Evolutionary conservation across 2,329 filamentous ascomycete species (phyloP), one percentile per base, ranked within the genome.

Genomic region (Sclerotinia trifoliorum): DNA sequence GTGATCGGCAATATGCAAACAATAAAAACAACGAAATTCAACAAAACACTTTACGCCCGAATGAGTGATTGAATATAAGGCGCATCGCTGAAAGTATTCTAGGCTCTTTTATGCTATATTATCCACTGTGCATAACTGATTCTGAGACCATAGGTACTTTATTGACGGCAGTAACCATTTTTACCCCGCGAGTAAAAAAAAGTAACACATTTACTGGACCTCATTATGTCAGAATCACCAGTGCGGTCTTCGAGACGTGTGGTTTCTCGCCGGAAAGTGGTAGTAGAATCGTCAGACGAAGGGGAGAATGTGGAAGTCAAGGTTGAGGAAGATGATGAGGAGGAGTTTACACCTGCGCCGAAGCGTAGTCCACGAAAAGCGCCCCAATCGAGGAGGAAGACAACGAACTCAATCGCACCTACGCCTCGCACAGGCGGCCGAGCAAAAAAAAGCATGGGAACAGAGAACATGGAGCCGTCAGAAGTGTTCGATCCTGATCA

Each of bases 221-320:
- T 29, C 51, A 48, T 46, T 8, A 71, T 68, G 44, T 75, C 74
- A 5, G 76, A 76, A 73, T 75, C 77, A n/a, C 75, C 82, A 46
- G 79, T 83, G 57, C 83, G 89, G 73, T 84, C 88, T 15, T 84
- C 85, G 67, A 83, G 89, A 76, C 83, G 88, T 67, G 84, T 82
- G 62, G 84, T 85, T 55, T 79, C 90, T 29, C 86, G 92, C 76
- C 88, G 90, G 74, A 90, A 88, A 74, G 86, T 90, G 63, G 84
- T 96, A 60, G 82, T 94, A 69, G 93, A 96, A 72, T 93, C 89
- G 11, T 83, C 86, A 26, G 85, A 87, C 32, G 92, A 94, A 54
- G 92, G 96, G 69, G 91, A 93, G 68, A 87, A 90, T 71, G 82
- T 87, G 66, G 82, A 86, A 74, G 82, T 84, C 71, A 83, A 86